Evolutionary conservation across 1,139 yeast genomes (phyloP), one percentile per base, ranked within the genome.

Genomic region (Suhomyces bolitotheri): DNA sequence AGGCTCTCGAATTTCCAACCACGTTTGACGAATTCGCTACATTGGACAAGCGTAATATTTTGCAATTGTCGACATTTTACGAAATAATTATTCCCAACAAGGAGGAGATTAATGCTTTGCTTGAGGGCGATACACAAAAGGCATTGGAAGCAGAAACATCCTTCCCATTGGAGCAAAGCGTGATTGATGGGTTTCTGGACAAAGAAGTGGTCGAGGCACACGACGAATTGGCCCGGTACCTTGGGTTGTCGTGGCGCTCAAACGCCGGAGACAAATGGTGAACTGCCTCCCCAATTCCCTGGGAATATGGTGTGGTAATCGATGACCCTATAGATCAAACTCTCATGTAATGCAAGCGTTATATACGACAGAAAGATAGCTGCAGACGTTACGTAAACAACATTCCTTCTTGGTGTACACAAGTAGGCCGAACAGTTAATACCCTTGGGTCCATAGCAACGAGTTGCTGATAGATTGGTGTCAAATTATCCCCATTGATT

Each of bases 1-100:
- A 63, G 4, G 62, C 66, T 6, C 43, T 62, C 7, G 22, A 30
- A 22, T 83, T 81, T 57, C 97, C 97, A 4, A 53, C 52, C 10
- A 80, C 85, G 0, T 58, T 81, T 15, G 66, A 56, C 2, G 80
- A 77, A 2, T 82, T 85, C 47, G 59, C 63, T 29, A 56, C 55
- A 1, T 56, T 87, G 32, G 47, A 58, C 1, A 70, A 74, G 39
- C 59, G 61, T 9, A 60, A 61, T 7, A 51, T 85, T 25, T 67
- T 81, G 19, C 64, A 66, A 32, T 64, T 87, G 53, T 75, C 84
- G 31, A 72, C 78, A 43, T 87, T 82, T 58, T 88, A 85, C 61
- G 96, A 82, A 46, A 56, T 82, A 33, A 58, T 82, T 27, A 74
- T 81, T 11, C 76, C 80, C 15, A 56, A 62, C 25, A 76, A 76